Evolutionary conservation across 225 moss, liverwort and hornwort species (phyloP), one percentile per base, ranked within the genome.

Genomic region (Lunularia cruciata): DNA sequence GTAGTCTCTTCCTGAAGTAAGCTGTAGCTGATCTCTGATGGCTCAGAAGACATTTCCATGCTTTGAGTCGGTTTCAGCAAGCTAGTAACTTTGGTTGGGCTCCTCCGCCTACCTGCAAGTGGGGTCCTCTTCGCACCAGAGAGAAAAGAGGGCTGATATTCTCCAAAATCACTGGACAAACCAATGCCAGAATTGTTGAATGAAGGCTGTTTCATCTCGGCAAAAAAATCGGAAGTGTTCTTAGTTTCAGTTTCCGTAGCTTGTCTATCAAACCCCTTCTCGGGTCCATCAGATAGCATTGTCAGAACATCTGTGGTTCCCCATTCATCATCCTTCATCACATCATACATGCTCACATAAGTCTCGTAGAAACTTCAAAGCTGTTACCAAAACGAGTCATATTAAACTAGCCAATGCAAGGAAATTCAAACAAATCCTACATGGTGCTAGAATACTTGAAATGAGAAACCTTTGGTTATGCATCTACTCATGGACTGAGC

Each of bases 291-390:
- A 0, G 82, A 67, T 48, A 82, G 74, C 74, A 82, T 77, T 48
- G 46, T 74, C 31, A 71, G 58, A 12, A 78, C 68, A 59, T 82
- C 74, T 33, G 66, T 57, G 57, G 74, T 71, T 57, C 67, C 77
- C 82, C 82, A 82, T 40, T 82, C 77, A 68, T 82, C 82, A 74
- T 77, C 82, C 77, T 82, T 82, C 77, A 82, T 60, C 61, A 78
- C 62, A 71, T 57, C 23, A 68, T 42, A 57, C 30, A 53, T 71
- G 43, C 34, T 47, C 38, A 60, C 1, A 57, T 77, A 63, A 77
- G 67, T 51, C 61, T 62, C 32, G 31, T 20, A 60, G 30, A 15
- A 27, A 64, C 43, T 6, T 13, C 6, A 11, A 43, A 43, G 11
- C 43, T 43, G 43, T 11, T 43, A 10, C 11, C 43, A 6, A n/a